Evolutionary conservation across 2,329 filamentous ascomycete genomes (phyloP).

Genomic region (Fonsecaea nubica): DNA sequence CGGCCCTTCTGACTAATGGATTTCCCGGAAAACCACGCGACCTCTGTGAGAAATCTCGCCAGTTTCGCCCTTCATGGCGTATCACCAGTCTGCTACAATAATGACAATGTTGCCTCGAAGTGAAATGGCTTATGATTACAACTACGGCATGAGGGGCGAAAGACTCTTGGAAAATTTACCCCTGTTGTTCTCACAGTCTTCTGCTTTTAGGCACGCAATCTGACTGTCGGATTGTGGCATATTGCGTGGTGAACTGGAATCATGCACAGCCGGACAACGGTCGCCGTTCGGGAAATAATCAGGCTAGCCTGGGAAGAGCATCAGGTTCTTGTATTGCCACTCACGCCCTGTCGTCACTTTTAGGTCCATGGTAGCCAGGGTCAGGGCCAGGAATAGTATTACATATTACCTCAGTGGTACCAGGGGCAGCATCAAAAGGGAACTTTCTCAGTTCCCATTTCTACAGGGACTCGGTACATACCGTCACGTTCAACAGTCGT

Average conservation of each 20-base stretch:
- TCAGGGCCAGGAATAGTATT: background rate
- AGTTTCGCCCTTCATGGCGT: constrained; percentile 5
- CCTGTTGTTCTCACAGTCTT: background rate
- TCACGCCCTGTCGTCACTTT: background rate
- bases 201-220: constrained; percentile 21
- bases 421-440: background rate
- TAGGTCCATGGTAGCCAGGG: background rate
- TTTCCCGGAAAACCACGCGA: constrained; percentile 5
- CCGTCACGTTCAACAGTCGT: background rate
- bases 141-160: background rate
- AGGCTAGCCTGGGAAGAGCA: background rate
- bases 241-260: background rate
- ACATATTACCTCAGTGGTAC: constrained; percentile 1
- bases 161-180: background rate
- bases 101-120: background rate
- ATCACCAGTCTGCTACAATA: background rate
- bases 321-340: constrained; percentile 4
- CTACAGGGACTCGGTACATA: background rate
- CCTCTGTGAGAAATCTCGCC: constrained; percentile 5
- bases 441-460: background rate
- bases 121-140: background rate
- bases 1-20: constrained; percentile 21
- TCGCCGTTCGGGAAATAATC: background rate
- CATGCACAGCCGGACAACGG: background rate
- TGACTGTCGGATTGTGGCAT: constrained; percentile 17